Evolutionary conservation across 768 basidiomycete species (phyloP), one percentile per base, ranked within the genome.

Genomic region (Gyrodon lividus): DNA sequence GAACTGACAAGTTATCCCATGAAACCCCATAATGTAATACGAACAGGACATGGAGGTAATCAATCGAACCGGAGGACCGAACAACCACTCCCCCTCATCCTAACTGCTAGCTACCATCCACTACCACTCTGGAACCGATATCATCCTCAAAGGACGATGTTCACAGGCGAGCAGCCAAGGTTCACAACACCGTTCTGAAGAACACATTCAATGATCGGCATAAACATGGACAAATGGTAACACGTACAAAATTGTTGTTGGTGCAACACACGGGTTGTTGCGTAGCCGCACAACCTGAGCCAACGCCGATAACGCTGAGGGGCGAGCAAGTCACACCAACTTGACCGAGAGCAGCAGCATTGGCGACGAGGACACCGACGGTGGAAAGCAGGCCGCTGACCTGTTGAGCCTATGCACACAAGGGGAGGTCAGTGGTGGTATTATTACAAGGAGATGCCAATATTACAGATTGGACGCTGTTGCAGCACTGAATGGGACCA

Each of bases 191-290:
- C 48, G 3, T 57, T 48, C 58, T 59, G 10, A 4, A 19, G 3
- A 33, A 6, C 17, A 5, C 38, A 7, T 22, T 24, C 23, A 6
- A 41, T 23, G 9, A 24, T 2, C 12, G 2, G 5, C 5, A 14
- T 31, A 9, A 4, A 41, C 17, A 3, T n/a, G 7, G 19, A 39
- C 0, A 14, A 1, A 2, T 14, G 13, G 2, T 17, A 10, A 6
- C 16, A 52, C 52, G 6, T 40, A 61, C 57, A 5, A 9, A 33
- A 13, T 8, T 2, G 42, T 48, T 41, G 30, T 24, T 0, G 0
- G 23, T 9, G 41, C 60, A 62, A 30, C 60, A 61, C 2, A 46
- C 44, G 4, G 60, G 26, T 22, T 50, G 44, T 13, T 56, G 44
- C 24, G 33, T 6, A 9, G 34, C 42, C 6, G 6, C 1, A 43